Base-by-base conservation (phyloP, 495 filamentous ascomycete species). In the Penicillium ochrochloron region DNA sequence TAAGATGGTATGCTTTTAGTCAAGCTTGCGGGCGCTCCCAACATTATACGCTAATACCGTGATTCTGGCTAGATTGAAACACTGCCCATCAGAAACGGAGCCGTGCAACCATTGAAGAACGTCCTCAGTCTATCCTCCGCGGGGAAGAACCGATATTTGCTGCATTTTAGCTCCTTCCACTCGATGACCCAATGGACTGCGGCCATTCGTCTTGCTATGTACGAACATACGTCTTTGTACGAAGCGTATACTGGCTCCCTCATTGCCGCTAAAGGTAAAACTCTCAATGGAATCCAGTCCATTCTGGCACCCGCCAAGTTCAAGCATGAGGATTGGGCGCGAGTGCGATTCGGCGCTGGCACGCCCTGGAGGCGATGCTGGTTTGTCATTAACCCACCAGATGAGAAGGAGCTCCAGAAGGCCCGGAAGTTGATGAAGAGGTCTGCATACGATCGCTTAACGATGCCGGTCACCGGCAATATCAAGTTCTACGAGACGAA, bases 231-330 rank as follows among this genome's bases (percentile, higher is more conserved):
- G 0, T 93, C 92, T 3, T 80, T 99, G 11, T 94, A 97, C 71
- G 95, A 99, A 78, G 92, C 94, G 9, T 99, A 99, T 72, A 98
- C 96, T 1, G 95, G 95, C 15, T 92, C 95, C 34, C 82, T 99
- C 52, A 93, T 99, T 71, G 96, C 94, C 0, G 95, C 94, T 51
- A 99, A 97, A 75, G 96, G 93, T 19, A 97, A 92, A 71, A 70
- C 73, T 0, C 78, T 99, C 51, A 97, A 96, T 77, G 92, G 90
- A 66, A 97, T 98, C 70, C 87, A 87, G 55, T 72, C 87, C 12
- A 94, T 99, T 63, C 89, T 97, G 82, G 90, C 94, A 63, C 86
- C 91, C 55, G 83, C 88, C 25, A 86, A 84, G 54, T 84, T 91
- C 57, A 90, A 87, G 57, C 82, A 91, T 53, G 92, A 96, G 76